Percentiles rank a stretch among this genome's conserved stretches.
Evolutionary conservation across 2,329 filamentous ascomycete genomes (phyloP).

Genomic region (Orbilia blumenaviensis): DNA sequence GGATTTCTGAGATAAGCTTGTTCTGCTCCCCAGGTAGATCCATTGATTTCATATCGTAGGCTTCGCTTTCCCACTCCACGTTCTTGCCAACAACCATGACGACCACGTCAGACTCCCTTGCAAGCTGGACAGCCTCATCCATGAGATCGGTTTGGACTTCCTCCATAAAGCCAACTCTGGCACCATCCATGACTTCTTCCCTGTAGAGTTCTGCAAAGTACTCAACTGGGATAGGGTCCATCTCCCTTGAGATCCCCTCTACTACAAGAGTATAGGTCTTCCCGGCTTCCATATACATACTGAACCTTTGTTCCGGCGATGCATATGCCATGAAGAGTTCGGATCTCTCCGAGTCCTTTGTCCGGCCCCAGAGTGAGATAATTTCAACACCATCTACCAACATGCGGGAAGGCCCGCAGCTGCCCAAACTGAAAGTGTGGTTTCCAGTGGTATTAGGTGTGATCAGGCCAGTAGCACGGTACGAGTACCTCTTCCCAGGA

Average conservation of each 20-base stretch:
- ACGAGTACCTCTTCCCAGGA: constrained; percentile 58
- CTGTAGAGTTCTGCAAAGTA: constrained; percentile 58
- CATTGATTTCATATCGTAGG: constrained; percentile 67
- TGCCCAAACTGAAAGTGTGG: constrained; percentile 59
- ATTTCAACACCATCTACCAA: constrained; percentile 56
- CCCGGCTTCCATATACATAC: constrained; percentile 57
- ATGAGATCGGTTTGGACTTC: constrained; percentile 61
- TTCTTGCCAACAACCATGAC: constrained; percentile 81
- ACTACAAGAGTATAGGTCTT: constrained; percentile 57
- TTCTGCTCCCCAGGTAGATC: constrained; percentile 68
- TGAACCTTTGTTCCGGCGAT: constrained; percentile 57
- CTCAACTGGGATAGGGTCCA: constrained; percentile 57
- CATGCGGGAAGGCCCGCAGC: constrained; percentile 58
- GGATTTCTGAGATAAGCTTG: constrained; percentile 71
- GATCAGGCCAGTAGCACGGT: constrained; percentile 58
- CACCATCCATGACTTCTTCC: constrained; percentile 59
- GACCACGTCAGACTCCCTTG: constrained; percentile 77
- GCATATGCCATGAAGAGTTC: constrained; percentile 59
- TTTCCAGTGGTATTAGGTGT: constrained; percentile 58
- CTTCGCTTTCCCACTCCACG: constrained; percentile 60
- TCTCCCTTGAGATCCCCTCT: constrained; percentile 58
- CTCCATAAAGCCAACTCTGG: constrained; percentile 58
- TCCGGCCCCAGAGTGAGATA: constrained; percentile 58
- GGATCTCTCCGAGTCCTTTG: constrained; percentile 58
- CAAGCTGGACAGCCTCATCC: constrained; percentile 71